These are phyloP conservation scores for Seminavis robusta DNA, from an alignment of 108 stramenopile genomes.

Conservation along the genomic window DNA sequence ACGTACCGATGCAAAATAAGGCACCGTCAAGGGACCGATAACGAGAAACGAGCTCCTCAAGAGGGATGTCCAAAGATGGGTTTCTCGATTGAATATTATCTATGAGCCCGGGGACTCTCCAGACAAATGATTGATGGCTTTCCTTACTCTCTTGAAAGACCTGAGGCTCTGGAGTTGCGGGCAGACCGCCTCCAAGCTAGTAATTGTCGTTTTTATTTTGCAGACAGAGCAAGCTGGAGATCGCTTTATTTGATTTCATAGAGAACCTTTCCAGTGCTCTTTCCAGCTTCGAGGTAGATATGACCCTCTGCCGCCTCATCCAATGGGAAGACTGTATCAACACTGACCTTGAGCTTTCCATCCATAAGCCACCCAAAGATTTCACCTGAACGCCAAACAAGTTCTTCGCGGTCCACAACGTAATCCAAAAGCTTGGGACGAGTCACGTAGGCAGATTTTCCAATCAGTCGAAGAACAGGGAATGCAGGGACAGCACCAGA, in stretches of 20 bases:
- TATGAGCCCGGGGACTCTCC: no score
- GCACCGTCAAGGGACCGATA: no score
- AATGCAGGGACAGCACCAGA: conserved; percentile 86
- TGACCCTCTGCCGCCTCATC: conserved; percentile 70
- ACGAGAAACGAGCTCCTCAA: no score
- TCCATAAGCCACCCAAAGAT: conserved; percentile 74
- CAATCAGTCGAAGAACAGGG: conserved; percentile 66
- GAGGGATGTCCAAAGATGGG: no score
- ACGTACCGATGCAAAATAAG: no score
- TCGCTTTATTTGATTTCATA: conserved; percentile 48
- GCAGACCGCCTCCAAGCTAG: no score
- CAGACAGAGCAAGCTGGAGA: no score
- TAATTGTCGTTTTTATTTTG: no score
- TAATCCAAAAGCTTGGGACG: conserved; percentile 85
- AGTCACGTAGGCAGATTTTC: conserved; percentile 75
- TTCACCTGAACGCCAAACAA: conserved; percentile 56
- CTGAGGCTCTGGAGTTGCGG: no score
- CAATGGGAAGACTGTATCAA: conserved; percentile 65
- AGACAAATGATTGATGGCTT: no score
- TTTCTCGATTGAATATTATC: no score
- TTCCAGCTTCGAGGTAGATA: conserved; percentile 74
- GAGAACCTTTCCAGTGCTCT: conserved; percentile 78
- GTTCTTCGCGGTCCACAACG: conserved; percentile 56
- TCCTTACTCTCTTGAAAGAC: no score
- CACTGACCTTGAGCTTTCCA: conserved; percentile 64